Percentiles rank a stretch among this genome's conserved stretches.
These are phyloP conservation scores for Candida gorgasii DNA, from an alignment of 805 yeast species.

Conservation along the genomic window DNA sequence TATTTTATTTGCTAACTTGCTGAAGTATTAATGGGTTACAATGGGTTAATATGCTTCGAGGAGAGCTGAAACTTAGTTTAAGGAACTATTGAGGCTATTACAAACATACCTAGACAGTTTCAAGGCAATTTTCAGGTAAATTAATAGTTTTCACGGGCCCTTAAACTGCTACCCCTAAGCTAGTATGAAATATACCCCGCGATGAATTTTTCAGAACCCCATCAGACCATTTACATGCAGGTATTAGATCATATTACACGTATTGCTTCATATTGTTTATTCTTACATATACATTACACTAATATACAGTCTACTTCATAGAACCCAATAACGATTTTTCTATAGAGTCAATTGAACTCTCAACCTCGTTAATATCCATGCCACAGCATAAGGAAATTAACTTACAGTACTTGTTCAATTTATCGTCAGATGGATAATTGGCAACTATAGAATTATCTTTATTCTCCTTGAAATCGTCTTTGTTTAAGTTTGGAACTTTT, in stretches of 20 bases:
- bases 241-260: not conserved
- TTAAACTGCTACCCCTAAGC: not conserved
- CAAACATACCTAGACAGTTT: no score
- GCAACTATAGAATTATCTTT: conserved; percentile 20
- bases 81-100: no score
- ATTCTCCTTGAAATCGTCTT: conserved; percentile 17
- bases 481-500: conserved; percentile 14
- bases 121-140: no score
- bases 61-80: no score
- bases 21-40: no score
- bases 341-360: conserved; percentile 41
- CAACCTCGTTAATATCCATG: conserved; percentile 41
- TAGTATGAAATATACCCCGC: not conserved
- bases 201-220: not conserved
- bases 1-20: not conserved
- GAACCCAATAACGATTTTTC: conserved; percentile 34
- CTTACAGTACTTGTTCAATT: conserved; percentile 40
- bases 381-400: conserved; percentile 45
- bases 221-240: no score
- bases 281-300: not conserved
- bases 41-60: no score
- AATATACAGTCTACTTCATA: not conserved
- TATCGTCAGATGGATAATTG: conserved; percentile 31
- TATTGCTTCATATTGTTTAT: not conserved
- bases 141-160: not conserved